Evolutionary conservation across 768 basidiomycete genomes (phyloP).

Genomic region (Boletus patriciae): DNA sequence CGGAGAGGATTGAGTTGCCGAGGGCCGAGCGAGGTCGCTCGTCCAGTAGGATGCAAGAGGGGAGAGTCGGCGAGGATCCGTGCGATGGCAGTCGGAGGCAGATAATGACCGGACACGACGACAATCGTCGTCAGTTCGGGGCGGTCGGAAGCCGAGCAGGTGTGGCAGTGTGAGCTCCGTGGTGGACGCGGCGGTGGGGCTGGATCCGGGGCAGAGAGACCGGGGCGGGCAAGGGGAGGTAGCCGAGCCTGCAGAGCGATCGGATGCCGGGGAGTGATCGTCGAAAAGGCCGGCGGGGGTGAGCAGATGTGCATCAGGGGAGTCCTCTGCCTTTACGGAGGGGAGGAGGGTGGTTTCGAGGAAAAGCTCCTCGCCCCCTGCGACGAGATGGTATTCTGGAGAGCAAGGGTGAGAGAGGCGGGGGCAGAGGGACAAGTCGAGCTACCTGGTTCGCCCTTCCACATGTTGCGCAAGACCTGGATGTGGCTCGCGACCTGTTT

Average conservation of each 20-base stretch:
- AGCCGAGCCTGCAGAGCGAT: slow-evolving; percentile 33
- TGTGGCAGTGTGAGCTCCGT: slow-evolving; percentile 29
- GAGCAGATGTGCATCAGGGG: slow-evolving; percentile 41
- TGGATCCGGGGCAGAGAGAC: slow-evolving; percentile 25
- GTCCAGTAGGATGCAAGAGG: slow-evolving; percentile 34
- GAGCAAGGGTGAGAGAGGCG: slow-evolving; percentile 6
- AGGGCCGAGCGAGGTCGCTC: slow-evolving; percentile 22
- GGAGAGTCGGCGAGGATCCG: slow-evolving; percentile 36
- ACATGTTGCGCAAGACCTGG: slow-evolving; percentile 83
- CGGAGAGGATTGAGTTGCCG: slow-evolving; percentile 31
- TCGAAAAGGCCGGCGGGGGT: slow-evolving; percentile 39
- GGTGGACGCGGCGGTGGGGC: slow-evolving; percentile 21
- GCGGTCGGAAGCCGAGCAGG: slow-evolving; percentile 19
- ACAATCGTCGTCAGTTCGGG: slow-evolving; percentile 28
- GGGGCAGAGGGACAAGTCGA: neutral
- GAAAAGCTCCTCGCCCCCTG: slow-evolving; percentile 74
- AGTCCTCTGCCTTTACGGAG: slow-evolving; percentile 58
- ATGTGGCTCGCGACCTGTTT: slow-evolving; percentile 91
- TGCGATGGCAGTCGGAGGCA: slow-evolving; percentile 26
- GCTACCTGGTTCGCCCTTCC: slow-evolving; percentile 78
- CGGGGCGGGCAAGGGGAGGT: slow-evolving; percentile 28
- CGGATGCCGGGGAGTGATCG: slow-evolving; percentile 33
- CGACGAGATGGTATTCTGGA: slow-evolving; percentile 74
- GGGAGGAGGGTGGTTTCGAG: slow-evolving; percentile 49
- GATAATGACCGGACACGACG: slow-evolving; percentile 35